Evolutionary conservation across 176 grass and related monocot genomes (phyloP).

Genomic region (Triticum aestivum): IWGSC_CS_RefSeq_v2.1 NC_057798.1:535017115-535017614

Average conservation of each 20-base stretch:
- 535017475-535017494: too few relatives aligned
- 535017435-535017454: too few relatives aligned
- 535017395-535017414: too few relatives aligned
- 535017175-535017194: slow-evolving; percentile 30
- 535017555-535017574: too few relatives aligned
- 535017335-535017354: not conserved
- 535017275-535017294: slow-evolving; percentile 5
- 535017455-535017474: too few relatives aligned
- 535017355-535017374: not conserved
- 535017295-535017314: not conserved
- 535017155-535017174: slow-evolving; percentile 48
- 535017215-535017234: not conserved
- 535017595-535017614: too few relatives aligned
- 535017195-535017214: not conserved
- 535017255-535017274: not conserved
- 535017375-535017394: too few relatives aligned
- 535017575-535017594: too few relatives aligned
- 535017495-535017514: too few relatives aligned
- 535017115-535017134: slow-evolving; percentile 26
- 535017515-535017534: too few relatives aligned
- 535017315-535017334: not conserved
- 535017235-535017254: slow-evolving; percentile 16
- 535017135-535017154: slow-evolving; percentile 33
- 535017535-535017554: too few relatives aligned
- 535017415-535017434: too few relatives aligned